Evolutionary conservation across 306 rosid genomes (phyloP).

Genomic region (Vigna mungo): DNA sequence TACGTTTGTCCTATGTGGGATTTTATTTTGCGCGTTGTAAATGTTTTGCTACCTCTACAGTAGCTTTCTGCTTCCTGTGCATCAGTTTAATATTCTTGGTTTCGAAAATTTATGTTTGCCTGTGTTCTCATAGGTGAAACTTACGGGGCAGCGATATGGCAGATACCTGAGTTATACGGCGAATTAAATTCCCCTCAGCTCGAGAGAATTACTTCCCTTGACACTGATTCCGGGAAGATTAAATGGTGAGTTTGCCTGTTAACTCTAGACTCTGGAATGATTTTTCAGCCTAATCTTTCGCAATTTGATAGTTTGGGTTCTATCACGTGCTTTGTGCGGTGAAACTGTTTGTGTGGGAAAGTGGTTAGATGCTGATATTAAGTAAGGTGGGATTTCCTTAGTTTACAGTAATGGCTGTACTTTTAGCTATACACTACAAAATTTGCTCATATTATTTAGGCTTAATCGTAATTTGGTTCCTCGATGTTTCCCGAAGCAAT

Average conservation of each 20-base stretch:
- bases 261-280: not conserved
- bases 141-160: conserved; percentile 94
- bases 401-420: conserved; percentile 12
- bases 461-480: not conserved
- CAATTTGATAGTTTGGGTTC: not conserved
- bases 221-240: conserved; percentile 71
- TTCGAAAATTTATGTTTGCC: conserved; percentile 27
- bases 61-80: not conserved
- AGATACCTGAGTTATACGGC: conserved; percentile 95
- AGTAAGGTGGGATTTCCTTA: conserved; percentile 19
- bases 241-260: conserved; percentile 75
- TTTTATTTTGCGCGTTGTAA: not conserved
- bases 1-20: conserved; percentile 3
- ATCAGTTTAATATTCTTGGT: conserved; percentile 1
- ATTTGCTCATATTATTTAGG: not conserved
- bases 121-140: conserved; percentile 78
- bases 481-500: not conserved
- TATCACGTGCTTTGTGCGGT: not conserved
- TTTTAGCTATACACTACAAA: conserved; percentile 20
- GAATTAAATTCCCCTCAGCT: conserved; percentile 93
- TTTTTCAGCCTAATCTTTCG: conserved; percentile 24
- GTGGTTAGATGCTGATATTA: conserved; percentile 15
- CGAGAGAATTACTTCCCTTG: conserved; percentile 81
- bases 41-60: not conserved
- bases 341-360: conserved; percentile 22